Percentiles rank a stretch among this genome's conserved stretches.
Evolutionary conservation across 495 filamentous ascomycete species (phyloP).

Genomic region (Penicillium odoratum): DNA sequence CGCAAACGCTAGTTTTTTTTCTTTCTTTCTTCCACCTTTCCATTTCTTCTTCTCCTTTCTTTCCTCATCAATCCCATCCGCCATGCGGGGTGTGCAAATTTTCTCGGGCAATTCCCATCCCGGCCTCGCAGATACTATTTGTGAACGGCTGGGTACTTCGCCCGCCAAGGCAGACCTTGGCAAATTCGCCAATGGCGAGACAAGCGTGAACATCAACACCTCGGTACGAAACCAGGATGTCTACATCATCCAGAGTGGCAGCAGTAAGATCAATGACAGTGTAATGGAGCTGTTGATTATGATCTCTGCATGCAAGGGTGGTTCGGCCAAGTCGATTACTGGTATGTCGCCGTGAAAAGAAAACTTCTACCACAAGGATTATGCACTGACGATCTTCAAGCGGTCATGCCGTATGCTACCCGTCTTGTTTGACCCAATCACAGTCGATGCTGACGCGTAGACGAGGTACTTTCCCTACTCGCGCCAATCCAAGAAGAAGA

Average conservation of each 20-base stretch:
- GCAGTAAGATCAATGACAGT: constrained; percentile 94
- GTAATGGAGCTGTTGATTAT: constrained; percentile 99
- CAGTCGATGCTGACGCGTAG: constrained; percentile 46
- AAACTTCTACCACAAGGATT: background rate
- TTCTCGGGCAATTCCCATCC: constrained; percentile 74
- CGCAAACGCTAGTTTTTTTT: constrained; percentile 16
- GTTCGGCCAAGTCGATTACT: constrained; percentile 95
- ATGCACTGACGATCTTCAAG: constrained; percentile 48
- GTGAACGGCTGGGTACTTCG: constrained; percentile 66
- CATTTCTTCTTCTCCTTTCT: constrained; percentile 13
- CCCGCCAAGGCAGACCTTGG: constrained; percentile 63
- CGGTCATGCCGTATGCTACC: constrained; percentile 77
- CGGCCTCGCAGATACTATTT: constrained; percentile 67
- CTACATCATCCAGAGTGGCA: constrained; percentile 97
- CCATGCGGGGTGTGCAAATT: constrained; percentile 68
- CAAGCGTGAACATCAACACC: constrained; percentile 87
- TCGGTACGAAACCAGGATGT: constrained; percentile 98
- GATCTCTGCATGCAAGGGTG: constrained; percentile 97
- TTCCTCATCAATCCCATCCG: constrained; percentile 15
- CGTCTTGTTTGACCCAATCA: constrained; percentile 33
- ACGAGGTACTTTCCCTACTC: constrained; percentile 93
- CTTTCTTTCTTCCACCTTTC: constrained; percentile 18
- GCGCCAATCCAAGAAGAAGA: constrained; percentile 98
- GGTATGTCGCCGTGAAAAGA: constrained; percentile 53
- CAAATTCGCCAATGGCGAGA: constrained; percentile 90